phyloP scores from a whole-genome alignment of 2,329 filamentous ascomycete species.

The Cytospora chrysosperma region DNA sequence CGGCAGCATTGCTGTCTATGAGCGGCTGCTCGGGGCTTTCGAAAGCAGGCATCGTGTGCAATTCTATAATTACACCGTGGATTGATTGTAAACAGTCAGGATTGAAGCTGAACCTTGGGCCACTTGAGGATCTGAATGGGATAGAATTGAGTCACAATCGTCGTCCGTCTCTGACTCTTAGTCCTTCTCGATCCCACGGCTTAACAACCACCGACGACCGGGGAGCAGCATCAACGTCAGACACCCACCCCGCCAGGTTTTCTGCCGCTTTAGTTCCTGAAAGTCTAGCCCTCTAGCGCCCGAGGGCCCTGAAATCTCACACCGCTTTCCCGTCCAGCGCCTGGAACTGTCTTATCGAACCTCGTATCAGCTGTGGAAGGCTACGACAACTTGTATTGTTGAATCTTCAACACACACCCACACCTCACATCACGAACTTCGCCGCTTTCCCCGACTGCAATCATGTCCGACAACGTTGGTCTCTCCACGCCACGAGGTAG shows the following conservation, averaged over 20 bases:
- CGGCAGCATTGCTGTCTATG: constrained; percentile 24
- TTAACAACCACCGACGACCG: not conserved
- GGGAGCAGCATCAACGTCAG: constrained; percentile 13
- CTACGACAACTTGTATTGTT: not conserved
- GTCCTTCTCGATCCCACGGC: not conserved
- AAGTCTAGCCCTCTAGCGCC: not conserved
- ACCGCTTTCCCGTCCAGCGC: constrained; percentile 14
- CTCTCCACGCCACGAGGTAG: constrained; percentile 91
- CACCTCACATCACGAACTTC: not conserved
- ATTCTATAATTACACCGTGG: not conserved
- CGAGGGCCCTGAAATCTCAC: not conserved
- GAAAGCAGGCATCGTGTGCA: constrained; percentile 34
- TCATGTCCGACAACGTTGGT: constrained; percentile 96
- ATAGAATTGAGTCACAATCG: constrained; percentile 11
- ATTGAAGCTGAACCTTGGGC: not conserved
- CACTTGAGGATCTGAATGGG: not conserved
- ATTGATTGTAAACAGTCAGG: not conserved
- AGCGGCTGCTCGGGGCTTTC: constrained; percentile 26
- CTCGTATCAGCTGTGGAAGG: not conserved
- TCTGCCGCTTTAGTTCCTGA: constrained; percentile 5
- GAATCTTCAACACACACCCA: not conserved
- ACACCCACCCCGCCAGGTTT: constrained; percentile 18
- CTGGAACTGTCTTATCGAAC: not conserved
- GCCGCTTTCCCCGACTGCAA: not conserved
- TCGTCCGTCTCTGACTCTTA: constrained; percentile 9